Conservation (phyloP, 805 yeast species). For the Lachancea lanzarotensis region DNA sequence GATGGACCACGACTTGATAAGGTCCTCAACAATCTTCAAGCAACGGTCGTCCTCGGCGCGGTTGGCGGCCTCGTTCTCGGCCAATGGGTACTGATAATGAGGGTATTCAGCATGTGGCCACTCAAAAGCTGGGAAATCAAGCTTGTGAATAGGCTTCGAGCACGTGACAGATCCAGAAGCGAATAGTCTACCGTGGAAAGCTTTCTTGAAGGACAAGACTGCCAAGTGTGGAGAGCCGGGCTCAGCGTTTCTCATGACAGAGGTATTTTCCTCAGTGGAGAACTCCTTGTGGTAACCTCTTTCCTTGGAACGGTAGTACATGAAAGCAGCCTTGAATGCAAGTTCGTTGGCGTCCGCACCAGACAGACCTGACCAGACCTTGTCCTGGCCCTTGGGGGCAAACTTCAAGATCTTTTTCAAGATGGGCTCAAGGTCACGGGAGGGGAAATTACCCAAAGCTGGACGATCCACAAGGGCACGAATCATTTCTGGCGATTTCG, state of each 20-base stretch:
- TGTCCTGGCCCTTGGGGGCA: constrained; percentile 56
- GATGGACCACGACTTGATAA: constrained; percentile 57
- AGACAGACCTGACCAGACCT: constrained; percentile 59
- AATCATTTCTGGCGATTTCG: constrained; percentile 56
- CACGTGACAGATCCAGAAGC: constrained; percentile 89
- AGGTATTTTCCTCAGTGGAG: constrained; percentile 57
- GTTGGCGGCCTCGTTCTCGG: constrained; percentile 56
- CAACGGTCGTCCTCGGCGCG: constrained; percentile 75
- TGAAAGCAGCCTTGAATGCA: constrained; percentile 66
- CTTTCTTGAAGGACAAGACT: constrained; percentile 76
- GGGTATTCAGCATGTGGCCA: constrained; percentile 98
- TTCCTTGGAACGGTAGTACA: constrained; percentile 51
- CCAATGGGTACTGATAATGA: constrained; percentile 75
- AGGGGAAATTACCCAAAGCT: constrained; percentile 60
- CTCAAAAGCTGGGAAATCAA: constrained; percentile 86
- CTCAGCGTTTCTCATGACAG: constrained; percentile 73
- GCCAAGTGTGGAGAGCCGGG: constrained; percentile 90
- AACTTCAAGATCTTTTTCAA: constrained; percentile 47
- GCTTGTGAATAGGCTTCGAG: constrained; percentile 91
- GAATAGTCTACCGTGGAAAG: constrained; percentile 93
- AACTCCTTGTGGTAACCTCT: constrained; percentile 57
- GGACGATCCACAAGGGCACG: constrained; percentile 63
- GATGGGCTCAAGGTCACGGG: constrained; percentile 45
- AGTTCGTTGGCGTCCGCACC: constrained; percentile 69
- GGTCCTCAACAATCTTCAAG: constrained; percentile 63